These are phyloP conservation scores for Mortierella sp. DNA, from an alignment of 371 early-diverging fungal genomes.

Conservation along the genomic window DNA sequence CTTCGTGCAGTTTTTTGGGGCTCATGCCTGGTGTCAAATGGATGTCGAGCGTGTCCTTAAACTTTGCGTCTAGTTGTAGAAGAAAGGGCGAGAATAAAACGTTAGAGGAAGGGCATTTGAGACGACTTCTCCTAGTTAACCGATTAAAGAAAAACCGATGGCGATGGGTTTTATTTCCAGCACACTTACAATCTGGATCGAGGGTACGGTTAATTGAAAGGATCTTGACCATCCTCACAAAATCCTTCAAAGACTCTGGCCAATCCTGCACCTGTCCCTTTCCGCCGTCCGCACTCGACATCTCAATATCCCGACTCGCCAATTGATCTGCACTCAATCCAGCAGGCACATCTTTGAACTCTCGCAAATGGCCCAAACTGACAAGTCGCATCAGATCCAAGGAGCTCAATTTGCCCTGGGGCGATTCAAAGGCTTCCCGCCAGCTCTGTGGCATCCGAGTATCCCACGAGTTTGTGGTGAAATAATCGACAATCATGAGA, in stretches of 20 bases:
- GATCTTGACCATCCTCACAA: conserved; percentile 37
- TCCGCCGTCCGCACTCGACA: not conserved
- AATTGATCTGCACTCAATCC: not conserved
- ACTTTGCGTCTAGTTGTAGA: conserved; percentile 34
- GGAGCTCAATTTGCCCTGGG: conserved; percentile 42
- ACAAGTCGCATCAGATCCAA: conserved; percentile 55
- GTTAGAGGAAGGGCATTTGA: not conserved
- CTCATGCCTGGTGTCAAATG: conserved; percentile 75
- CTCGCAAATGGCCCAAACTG: conserved; percentile 46
- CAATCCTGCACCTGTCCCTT: conserved; percentile 31
- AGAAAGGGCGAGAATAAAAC: not conserved
- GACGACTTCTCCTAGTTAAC: not conserved
- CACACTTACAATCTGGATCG: conserved; percentile 48
- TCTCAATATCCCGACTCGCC: not conserved
- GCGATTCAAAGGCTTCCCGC: conserved; percentile 46
- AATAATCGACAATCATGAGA: conserved; percentile 56
- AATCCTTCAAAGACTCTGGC: conserved; percentile 52
- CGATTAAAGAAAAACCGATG: not conserved
- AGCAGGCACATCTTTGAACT: conserved; percentile 22
- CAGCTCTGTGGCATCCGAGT: conserved; percentile 51
- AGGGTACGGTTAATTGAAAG: conserved; percentile 47
- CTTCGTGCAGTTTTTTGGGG: conserved; percentile 83
- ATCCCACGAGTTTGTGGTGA: conserved; percentile 52
- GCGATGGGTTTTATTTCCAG: not conserved
- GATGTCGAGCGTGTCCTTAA: conserved; percentile 52